phyloP scores from a whole-genome alignment of 768 basidiomycete species.

The Leccinum rimulosum region DNA sequence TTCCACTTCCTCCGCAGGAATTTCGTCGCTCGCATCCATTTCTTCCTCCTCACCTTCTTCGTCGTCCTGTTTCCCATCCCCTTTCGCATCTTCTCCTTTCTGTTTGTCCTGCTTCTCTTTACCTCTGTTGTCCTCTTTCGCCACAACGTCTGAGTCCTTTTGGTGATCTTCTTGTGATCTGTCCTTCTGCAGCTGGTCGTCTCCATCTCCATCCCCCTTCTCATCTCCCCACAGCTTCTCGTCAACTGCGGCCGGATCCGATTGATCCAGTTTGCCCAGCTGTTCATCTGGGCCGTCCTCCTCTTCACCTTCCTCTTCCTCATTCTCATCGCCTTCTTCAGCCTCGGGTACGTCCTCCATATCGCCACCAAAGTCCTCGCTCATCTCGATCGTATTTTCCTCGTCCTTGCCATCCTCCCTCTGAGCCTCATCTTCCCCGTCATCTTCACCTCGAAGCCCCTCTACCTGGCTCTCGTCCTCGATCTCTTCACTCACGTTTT shows the following conservation, averaged over 20 bases:
- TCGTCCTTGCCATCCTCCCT: conserved; percentile 51
- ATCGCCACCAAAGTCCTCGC: conserved; percentile 82
- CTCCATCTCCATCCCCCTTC: conserved; percentile 48
- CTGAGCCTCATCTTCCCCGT: conserved; percentile 26
- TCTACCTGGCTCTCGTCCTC: conserved; percentile 97
- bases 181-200: conserved; percentile 60
- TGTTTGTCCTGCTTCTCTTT: conserved; percentile 32
- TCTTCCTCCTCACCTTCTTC: conserved; percentile 29
- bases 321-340: conserved; percentile 40
- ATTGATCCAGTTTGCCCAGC: conserved; percentile 75
- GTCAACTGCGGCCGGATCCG: conserved; percentile 83
- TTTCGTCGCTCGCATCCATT: conserved; percentile 15
- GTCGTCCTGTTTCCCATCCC: conserved; percentile 30
- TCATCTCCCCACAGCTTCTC: conserved; percentile 98
- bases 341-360: conserved; percentile 77
- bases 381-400: conserved; percentile 87
- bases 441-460: conserved; percentile 73
- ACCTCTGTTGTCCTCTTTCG: conserved; percentile 63
- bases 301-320: conserved; percentile 49
- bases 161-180: conserved; percentile 46
- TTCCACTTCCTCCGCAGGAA: conserved; percentile 44
- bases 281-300: conserved; percentile 72
- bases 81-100: conserved; percentile 29
- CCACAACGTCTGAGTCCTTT: conserved; percentile 65
- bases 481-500: conserved; percentile 93